Evolutionary conservation across 495 filamentous ascomycete genomes (phyloP), one percentile per base, ranked within the genome.

Genomic region (Lepidopterella palustris): DNA sequence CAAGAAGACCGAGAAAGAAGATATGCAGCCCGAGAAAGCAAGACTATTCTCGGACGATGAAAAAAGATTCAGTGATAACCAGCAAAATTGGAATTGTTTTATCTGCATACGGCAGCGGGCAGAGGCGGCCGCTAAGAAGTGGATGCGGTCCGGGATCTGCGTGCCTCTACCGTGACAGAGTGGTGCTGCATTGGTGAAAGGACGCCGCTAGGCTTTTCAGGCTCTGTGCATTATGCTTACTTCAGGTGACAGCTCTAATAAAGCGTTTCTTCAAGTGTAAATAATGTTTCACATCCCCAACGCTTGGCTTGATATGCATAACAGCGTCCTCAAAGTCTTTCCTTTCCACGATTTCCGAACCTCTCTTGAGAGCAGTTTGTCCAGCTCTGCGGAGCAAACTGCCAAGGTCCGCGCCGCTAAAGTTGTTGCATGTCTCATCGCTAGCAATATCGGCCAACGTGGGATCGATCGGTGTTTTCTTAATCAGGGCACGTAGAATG

Each of bases 391-490:
- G 80, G 53, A 92, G 75, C 54, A 96, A 68, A 66, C 85, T 89
- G 11, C 83, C 84, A 58, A 98, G 71, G 76, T 98, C 93, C 0
- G 93, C 93, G 64, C 93, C 93, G 58, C 87, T 91, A 72, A 90
- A 97, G 2, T 89, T 85, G n/a, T 85, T 79, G 69, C 92, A 96
- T 10, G n/a, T 23, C 20, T 64, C 57, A 11, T 13, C 39, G 5
- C 81, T 78, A 0, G 88, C 92, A 39, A 96, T 76, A 21, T 66
- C 67, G 48, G 80, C 77, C 2, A 88, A 68, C 10, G 76, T 68
- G 1, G 79, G 72, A 11, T 74, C 70, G 25, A 73, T 60, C 0
- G 85, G 76, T 5, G 84, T 78, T n/a, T 86, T 87, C 49, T 83
- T 79, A 58, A 86, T 79, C 45, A 96, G 73, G 0, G 92, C 91